Evolutionary conservation across 2,329 filamentous ascomycete genomes (phyloP).

Genomic region (Fusarium transvaalense): DNA sequence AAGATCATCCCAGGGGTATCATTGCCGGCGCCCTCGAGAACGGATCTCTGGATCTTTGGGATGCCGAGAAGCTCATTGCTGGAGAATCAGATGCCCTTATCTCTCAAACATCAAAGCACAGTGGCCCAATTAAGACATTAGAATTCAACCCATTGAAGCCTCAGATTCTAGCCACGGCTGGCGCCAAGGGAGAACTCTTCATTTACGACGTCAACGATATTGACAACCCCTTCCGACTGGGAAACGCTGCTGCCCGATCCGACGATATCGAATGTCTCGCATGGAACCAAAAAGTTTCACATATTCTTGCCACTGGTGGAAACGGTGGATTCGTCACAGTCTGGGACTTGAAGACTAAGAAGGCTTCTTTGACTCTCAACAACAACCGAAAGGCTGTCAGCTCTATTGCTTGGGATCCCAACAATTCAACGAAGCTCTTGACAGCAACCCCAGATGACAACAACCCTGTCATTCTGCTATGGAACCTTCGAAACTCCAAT

Average conservation of each 20-base stretch:
- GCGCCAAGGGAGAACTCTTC: constrained; percentile 94
- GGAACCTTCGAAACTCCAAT: constrained; percentile 96
- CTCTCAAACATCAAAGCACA: constrained; percentile 89
- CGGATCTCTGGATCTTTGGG: constrained; percentile 93
- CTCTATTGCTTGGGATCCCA: constrained; percentile 96
- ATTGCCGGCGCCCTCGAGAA: constrained; percentile 97
- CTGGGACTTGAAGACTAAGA: constrained; percentile 98
- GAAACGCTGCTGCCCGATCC: constrained; percentile 86
- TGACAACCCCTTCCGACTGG: constrained; percentile 87
- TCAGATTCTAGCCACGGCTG: constrained; percentile 91
- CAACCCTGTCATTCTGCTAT: constrained; percentile 87
- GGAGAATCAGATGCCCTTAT: constrained; percentile 80
- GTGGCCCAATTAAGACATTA: constrained; percentile 89
- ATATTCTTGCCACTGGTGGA: constrained; percentile 95
- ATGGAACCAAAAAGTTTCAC: constrained; percentile 98
- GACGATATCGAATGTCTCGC: constrained; percentile 97
- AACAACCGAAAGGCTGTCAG: constrained; percentile 95
- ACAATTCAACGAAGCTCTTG: constrained; percentile 92
- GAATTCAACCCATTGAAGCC: constrained; percentile 96
- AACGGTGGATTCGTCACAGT: constrained; percentile 96
- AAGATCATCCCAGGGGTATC: constrained; percentile 84
- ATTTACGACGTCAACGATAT: constrained; percentile 95
- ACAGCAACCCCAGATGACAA: constrained; percentile 93
- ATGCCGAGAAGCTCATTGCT: constrained; percentile 76
- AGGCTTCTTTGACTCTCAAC: constrained; percentile 95